Base-by-base conservation (phyloP, 139 green algal genomes). In the Picochlorum sp. region DNA sequence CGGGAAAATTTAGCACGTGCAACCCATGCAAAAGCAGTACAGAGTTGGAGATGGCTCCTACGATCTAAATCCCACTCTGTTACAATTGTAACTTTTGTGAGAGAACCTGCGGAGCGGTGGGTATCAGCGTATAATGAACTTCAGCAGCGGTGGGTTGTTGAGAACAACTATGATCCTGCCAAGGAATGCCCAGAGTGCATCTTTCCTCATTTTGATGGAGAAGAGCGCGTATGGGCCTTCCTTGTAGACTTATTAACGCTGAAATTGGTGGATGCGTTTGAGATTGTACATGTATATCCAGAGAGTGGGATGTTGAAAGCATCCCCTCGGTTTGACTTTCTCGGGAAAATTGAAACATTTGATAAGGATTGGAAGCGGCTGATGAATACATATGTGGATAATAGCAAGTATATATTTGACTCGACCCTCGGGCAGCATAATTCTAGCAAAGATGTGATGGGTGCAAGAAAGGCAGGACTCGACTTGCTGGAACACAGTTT, bases 361-460 rank as follows among this genome's bases (percentile, higher is more conserved):
- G 51, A 30, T n/a, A 34, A 59, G 51, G 51, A 59, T 34, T 59
- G 51, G 51, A 59, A 59, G 34, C 13, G 20, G 11, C 20, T 59
- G 51, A 20, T 38, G n/a, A 9, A 34, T 30, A 20, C 30, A n/a
- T 32, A 34, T 23, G 15, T 59, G 23, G n/a, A 59, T 30, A 30
- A 21, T 26, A 10, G 18, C 6, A 20, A 21, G 7, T 54, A 54
- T 6, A 0, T 21, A 20, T 54, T 20, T 20, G 47, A 54, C n/a
- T 21, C 47, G n/a, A 26, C 47, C n/a, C 47, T 54, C 6, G 47
- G 47, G 5, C 16, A 54, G 15, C 47, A 54, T 21, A 54, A 54
- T 20, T 54, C 47, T 9, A 54, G 47, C 47, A 54, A 26, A 21
- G 47, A 54, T 21, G 18, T 54, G 5, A 26, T 54, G 18, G n/a